Conservation (phyloP, 768 basidiomycete species). For the Amanita pallidorosea region DNA sequence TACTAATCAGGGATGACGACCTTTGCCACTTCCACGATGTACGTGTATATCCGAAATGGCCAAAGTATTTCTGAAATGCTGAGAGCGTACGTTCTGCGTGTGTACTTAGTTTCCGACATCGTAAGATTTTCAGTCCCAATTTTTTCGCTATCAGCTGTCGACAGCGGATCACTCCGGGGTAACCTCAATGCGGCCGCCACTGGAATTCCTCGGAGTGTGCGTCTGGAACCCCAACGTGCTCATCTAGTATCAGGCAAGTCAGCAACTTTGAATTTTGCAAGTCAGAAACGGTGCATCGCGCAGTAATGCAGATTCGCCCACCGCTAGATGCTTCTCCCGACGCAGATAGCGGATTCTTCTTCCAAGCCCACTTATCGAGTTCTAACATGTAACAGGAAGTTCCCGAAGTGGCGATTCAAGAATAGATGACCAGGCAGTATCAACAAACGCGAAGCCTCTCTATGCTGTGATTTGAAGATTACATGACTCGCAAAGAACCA, state of each 20-base stretch:
- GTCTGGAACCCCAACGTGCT: neutral
- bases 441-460: neutral
- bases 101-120: neutral
- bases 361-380: neutral
- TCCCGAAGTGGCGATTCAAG: neutral
- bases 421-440: neutral
- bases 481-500: too few relatives aligned
- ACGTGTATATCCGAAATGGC: too few relatives aligned
- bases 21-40: too few relatives aligned
- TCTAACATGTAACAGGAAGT: neutral
- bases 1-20: too few relatives aligned
- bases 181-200: neutral
- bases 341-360: neutral
- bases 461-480: too few relatives aligned
- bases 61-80: too few relatives aligned
- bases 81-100: neutral
- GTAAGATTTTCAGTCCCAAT: neutral
- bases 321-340: neutral
- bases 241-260: too few relatives aligned
- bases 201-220: neutral
- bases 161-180: neutral
- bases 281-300: too few relatives aligned
- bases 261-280: too few relatives aligned
- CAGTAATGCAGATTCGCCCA: too few relatives aligned
- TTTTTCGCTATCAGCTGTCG: neutral